phyloP scores from a whole-genome alignment of 225 moss, liverwort and hornwort species.

The Physcomitrellopsis africana region DNA sequence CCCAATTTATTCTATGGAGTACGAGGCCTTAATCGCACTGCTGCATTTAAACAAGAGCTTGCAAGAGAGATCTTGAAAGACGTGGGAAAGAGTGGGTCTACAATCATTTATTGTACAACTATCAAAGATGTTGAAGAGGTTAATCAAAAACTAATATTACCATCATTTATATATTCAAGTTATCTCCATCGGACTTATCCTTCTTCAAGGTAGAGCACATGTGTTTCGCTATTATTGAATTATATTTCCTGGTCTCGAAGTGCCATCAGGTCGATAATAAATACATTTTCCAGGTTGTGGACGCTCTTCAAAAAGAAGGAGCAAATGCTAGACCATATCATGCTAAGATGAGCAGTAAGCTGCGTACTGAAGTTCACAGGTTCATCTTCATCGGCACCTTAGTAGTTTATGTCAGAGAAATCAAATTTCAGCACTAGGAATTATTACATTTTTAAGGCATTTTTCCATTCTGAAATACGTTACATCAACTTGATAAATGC shows the following conservation, averaged over 20 bases:
- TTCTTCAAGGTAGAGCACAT: too few species aligned
- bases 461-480: not conserved
- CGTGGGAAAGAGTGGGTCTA: slow-evolving; percentile 75
- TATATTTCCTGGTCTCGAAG: not conserved
- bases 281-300: slow-evolving; percentile 58
- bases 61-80: slow-evolving; percentile 76
- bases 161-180: not conserved
- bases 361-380: slow-evolving; percentile 82
- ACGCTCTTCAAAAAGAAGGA: slow-evolving; percentile 71
- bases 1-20: slow-evolving; percentile 89
- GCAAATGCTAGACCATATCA: slow-evolving; percentile 89
- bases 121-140: slow-evolving; percentile 91
- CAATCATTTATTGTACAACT: slow-evolving; percentile 93
- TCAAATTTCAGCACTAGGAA: not conserved
- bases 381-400: slow-evolving; percentile 26
- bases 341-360: slow-evolving; percentile 73
- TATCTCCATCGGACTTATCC: not conserved
- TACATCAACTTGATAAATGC: not conserved
- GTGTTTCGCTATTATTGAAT: too few species aligned
- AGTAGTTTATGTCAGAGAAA: not conserved
- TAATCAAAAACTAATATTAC: not conserved
- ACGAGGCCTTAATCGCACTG: slow-evolving; percentile 67
- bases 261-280: slow-evolving; percentile 13
- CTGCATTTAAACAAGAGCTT: slow-evolving; percentile 81
- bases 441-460: not conserved